A percentile compares a stretch with the other conserved stretches of the same genome.
Evolutionary conservation across 768 basidiomycete genomes (phyloP).

Genomic region (Russula abietina): DNA sequence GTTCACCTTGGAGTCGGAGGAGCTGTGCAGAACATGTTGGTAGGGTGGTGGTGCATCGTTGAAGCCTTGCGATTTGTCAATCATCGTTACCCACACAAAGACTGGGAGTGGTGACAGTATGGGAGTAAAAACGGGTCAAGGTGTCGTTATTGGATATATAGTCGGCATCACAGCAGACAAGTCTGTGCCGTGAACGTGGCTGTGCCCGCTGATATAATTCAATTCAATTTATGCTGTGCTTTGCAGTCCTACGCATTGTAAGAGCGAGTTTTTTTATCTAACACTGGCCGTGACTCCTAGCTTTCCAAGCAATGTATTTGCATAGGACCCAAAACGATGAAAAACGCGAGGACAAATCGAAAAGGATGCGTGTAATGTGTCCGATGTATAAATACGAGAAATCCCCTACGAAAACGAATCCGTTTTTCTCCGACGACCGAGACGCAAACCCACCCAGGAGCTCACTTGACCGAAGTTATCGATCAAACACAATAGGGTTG

Average conservation of each 20-base stretch:
- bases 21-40: conserved; percentile 6
- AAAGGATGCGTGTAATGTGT: background rate
- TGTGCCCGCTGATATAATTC: background rate
- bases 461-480: conserved; percentile 1
- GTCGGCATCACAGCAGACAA: too few relatives aligned
- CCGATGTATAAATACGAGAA: background rate
- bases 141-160: background rate
- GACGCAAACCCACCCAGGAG: background rate
- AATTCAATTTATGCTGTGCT: background rate
- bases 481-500: conserved; percentile 7
- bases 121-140: background rate
- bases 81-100: conserved; percentile 5
- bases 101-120: background rate
- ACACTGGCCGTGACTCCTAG: background rate
- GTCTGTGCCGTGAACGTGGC: background rate
- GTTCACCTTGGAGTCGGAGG: background rate
- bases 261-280: background rate
- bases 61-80: conserved; percentile 18
- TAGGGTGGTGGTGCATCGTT: conserved; percentile 21
- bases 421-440: background rate
- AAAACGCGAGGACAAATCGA: conserved; percentile 1
- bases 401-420: too few relatives aligned
- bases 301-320: background rate
- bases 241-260: background rate
- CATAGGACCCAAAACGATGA: background rate